Evolutionary conservation across 1,139 yeast genomes (phyloP).

Genomic region (Suhomyces maxii): DNA sequence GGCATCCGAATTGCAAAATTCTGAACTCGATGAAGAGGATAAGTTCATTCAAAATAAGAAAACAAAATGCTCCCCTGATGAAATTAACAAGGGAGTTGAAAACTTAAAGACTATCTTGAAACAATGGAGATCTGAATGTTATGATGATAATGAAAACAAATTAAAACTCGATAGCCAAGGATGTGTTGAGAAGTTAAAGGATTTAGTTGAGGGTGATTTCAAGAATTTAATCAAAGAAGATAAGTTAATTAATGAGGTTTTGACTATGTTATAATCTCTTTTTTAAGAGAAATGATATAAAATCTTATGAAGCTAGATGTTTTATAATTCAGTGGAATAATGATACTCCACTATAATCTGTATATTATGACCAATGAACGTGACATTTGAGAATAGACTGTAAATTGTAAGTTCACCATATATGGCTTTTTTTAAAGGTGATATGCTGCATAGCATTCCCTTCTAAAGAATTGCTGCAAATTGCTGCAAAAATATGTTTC

Average conservation of each 20-base stretch:
- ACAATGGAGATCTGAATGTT: conserved; percentile 59
- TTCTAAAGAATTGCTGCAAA: no score
- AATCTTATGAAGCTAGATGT: no score
- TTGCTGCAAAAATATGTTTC: no score
- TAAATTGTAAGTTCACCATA: no score
- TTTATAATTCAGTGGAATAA: no score
- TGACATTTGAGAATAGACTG: no score
- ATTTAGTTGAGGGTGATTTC: conserved; percentile 28
- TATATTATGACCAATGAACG: no score
- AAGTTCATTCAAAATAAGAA: conserved; percentile 45
- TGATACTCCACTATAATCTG: no score
- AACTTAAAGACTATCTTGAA: conserved; percentile 55
- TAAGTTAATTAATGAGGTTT: conserved; percentile 44
- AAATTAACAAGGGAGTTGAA: conserved; percentile 57
- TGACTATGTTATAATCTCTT: conserved; percentile 28
- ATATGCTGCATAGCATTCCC: no score
- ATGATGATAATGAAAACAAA: conserved; percentile 33
- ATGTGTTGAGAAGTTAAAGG: conserved; percentile 40
- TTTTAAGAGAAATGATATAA: neutral
- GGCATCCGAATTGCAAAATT: conserved; percentile 81
- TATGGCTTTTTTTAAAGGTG: no score
- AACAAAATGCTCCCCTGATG: conserved; percentile 54
- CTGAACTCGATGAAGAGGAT: conserved; percentile 43
- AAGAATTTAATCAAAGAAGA: conserved; percentile 28
- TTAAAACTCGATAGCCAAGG: conserved; percentile 30